These are phyloP conservation scores for Stereocaulon alpinum DNA, from an alignment of 495 filamentous ascomycete genomes.

Conservation along the genomic window DNA sequence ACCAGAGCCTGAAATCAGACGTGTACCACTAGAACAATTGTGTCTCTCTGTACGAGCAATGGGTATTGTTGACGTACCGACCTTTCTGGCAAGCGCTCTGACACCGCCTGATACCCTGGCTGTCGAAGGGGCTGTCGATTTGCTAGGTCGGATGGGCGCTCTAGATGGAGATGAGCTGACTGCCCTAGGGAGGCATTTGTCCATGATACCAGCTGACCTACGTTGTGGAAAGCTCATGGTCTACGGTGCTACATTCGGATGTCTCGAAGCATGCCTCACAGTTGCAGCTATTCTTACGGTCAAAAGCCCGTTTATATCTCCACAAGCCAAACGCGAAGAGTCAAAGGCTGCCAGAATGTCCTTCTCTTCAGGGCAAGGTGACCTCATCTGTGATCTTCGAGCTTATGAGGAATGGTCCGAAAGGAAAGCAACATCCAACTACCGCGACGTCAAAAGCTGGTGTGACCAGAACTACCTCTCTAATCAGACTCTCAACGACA, in stretches of 20 bases:
- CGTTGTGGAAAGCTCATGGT: constrained; percentile 92
- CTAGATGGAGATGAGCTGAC: constrained; percentile 76
- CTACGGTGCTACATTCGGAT: constrained; percentile 82
- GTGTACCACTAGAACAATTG: constrained; percentile 88
- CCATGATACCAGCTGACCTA: constrained; percentile 90
- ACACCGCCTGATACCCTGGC: constrained; percentile 78
- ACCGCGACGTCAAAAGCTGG: constrained; percentile 60
- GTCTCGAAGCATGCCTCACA: constrained; percentile 77
- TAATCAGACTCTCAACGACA: constrained; percentile 71
- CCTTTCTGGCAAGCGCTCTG: constrained; percentile 74
- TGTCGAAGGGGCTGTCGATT: constrained; percentile 68
- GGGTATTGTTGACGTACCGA: constrained; percentile 70
- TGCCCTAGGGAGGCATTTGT: constrained; percentile 78
- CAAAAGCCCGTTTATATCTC: constrained; percentile 73
- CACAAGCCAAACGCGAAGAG: constrained; percentile 69
- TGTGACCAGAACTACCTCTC: constrained; percentile 86
- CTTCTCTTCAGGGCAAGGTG: constrained; percentile 71
- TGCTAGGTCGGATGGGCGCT: constrained; percentile 79
- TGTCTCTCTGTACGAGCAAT: constrained; percentile 91
- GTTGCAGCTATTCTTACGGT: constrained; percentile 83
- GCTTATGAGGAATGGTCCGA: constrained; percentile 76
- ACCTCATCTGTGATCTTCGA: constrained; percentile 73
- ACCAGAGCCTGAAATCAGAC: constrained; percentile 84
- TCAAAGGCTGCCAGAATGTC: constrained; percentile 62
- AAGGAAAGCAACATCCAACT: constrained; percentile 43